Conservation (phyloP, 78 protist genomes). For the Dictyostelium brefeldianum region DNA sequence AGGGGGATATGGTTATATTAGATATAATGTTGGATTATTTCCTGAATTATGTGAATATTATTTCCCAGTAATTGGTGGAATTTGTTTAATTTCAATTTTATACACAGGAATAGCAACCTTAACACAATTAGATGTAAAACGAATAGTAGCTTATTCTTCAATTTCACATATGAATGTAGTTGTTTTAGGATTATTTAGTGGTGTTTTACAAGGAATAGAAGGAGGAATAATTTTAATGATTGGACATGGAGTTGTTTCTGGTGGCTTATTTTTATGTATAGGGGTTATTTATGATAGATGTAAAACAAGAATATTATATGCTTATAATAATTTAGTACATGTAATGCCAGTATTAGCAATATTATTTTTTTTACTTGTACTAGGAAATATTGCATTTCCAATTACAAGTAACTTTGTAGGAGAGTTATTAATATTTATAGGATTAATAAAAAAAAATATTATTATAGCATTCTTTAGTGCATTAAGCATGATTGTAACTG, state of each 20-base stretch:
- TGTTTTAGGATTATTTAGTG: slow-evolving; percentile 28
- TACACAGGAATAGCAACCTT: slow-evolving; percentile 26
- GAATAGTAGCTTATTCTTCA: slow-evolving; percentile 18
- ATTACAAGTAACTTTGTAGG: slow-evolving; percentile 15
- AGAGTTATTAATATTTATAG: slow-evolving; percentile 15
- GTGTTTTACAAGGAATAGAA: slow-evolving; percentile 24
- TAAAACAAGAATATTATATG: slow-evolving; percentile 25
- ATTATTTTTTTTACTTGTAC: slow-evolving; percentile 8
- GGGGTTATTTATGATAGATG: slow-evolving; percentile 17
- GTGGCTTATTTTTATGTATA: slow-evolving; percentile 20
- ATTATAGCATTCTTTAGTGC: slow-evolving; percentile 30
- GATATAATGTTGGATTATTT: slow-evolving; percentile 26
- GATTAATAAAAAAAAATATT: slow-evolving; percentile 27
- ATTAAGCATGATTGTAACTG: slow-evolving; percentile 26
- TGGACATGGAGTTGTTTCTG: slow-evolving; percentile 21
- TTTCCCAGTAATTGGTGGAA: slow-evolving; percentile 20
- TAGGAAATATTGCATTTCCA: slow-evolving; percentile 33
- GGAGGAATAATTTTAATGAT: slow-evolving; percentile 8
- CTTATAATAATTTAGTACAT: not conserved
- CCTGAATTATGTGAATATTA: slow-evolving; percentile 23
- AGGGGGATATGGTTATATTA: slow-evolving; percentile 5
- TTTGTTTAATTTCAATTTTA: slow-evolving; percentile 15
- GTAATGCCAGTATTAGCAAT: slow-evolving; percentile 10
- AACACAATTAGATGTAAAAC: slow-evolving; percentile 24
- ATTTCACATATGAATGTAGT: slow-evolving; percentile 25